Conservation (phyloP, 495 filamentous ascomycete species). For the Thozetella sp. region DNA sequence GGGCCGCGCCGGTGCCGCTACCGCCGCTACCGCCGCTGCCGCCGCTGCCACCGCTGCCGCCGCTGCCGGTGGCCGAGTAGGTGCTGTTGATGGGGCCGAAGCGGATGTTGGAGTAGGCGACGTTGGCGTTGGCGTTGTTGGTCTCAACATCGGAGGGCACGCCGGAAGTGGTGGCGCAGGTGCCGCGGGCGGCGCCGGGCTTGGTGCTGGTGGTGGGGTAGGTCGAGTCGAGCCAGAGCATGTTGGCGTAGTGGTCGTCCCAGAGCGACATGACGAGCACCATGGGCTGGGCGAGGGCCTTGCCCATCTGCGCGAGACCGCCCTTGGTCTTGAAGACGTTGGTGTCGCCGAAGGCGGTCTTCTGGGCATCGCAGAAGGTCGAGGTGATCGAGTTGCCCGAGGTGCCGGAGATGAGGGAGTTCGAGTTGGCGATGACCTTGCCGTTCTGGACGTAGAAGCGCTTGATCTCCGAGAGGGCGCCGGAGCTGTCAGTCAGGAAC, state of each 20-base stretch:
- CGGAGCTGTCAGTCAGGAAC: conserved; percentile 53
- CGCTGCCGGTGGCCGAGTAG: conserved; percentile 33
- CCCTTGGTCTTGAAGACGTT: conserved; percentile 62
- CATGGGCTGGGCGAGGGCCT: conserved; percentile 59
- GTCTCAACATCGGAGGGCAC: conserved; percentile 61
- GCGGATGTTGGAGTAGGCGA: conserved; percentile 66
- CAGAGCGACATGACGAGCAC: conserved; percentile 80
- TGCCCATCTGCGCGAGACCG: conserved; percentile 59
- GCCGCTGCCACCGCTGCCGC: conserved; percentile 12
- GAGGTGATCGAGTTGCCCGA: conserved; percentile 60
- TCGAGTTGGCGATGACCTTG: conserved; percentile 57
- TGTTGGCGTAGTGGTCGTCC: conserved; percentile 77
- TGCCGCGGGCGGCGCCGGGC: conserved; percentile 71
- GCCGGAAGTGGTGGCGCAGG: conserved; percentile 64
- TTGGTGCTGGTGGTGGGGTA: conserved; percentile 61
- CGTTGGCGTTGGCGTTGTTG: conserved; percentile 51
- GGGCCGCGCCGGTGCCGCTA: conserved; percentile 16
- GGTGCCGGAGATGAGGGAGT: conserved; percentile 53
- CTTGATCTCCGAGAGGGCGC: conserved; percentile 63
- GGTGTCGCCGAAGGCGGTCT: conserved; percentile 61
- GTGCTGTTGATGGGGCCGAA: conserved; percentile 71
- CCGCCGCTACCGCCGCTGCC: conserved; percentile 11
- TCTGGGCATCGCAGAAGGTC: conserved; percentile 62
- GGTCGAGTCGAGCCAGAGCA: conserved; percentile 84
- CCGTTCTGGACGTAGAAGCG: conserved; percentile 76